These are phyloP conservation scores for Penicillium sp. DNA, from an alignment of 2,329 filamentous ascomycete genomes.

Conservation along the genomic window DNA sequence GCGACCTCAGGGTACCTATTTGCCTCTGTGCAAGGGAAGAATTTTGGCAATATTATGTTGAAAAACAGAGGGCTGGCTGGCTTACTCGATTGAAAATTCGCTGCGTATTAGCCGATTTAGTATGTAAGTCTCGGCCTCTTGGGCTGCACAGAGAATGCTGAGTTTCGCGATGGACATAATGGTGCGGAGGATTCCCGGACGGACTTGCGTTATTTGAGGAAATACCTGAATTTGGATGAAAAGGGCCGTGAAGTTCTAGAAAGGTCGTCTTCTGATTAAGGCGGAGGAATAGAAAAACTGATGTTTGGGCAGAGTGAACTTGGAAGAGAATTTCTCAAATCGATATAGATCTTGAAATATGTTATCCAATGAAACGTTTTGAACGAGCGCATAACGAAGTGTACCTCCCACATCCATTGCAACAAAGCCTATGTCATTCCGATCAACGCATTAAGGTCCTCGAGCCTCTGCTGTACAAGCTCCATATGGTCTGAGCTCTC, in stretches of 20 bases:
- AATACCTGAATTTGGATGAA: background rate
- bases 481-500: constrained; percentile 4
- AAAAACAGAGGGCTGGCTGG: background rate
- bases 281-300: background rate
- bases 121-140: background rate
- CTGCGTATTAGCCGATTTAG: background rate
- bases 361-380: background rate
- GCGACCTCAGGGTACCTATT: constrained; percentile 16
- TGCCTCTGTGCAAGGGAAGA: constrained; percentile 13
- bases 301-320: background rate
- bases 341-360: background rate
- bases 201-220: background rate
- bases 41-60: background rate
- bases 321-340: background rate
- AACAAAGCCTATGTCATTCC: background rate
- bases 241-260: background rate
- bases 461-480: background rate
- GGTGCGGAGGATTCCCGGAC: background rate
- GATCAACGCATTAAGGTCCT: constrained; percentile 3
- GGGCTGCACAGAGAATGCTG: background rate
- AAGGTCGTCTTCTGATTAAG: background rate
- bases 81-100: background rate
- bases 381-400: background rate
- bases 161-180: background rate
- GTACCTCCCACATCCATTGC: background rate